phyloP scores from a whole-genome alignment of 1,284 basidiomycete genomes.

The Pseudomicrostroma phylloplanum region DNA sequence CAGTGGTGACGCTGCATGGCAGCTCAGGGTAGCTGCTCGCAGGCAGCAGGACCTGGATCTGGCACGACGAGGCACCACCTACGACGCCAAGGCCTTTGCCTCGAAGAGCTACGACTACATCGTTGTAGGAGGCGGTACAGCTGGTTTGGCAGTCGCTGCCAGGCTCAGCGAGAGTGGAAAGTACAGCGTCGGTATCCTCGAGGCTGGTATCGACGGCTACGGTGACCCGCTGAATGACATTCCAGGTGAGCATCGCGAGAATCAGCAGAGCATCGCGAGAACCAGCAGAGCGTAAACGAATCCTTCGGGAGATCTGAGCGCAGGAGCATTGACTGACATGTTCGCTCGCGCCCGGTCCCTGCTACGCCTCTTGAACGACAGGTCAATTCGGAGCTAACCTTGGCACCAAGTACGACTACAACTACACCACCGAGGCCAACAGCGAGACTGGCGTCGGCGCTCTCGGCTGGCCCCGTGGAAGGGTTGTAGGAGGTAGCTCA shows the following conservation, averaged over 20 bases:
- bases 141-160: constrained; percentile 33
- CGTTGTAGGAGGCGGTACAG: constrained; percentile 37
- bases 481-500: constrained; percentile 47
- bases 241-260: constrained; percentile 11
- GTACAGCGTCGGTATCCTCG: constrained; percentile 41
- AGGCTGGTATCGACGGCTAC: constrained; percentile 33
- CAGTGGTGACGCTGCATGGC: background rate
- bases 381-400: constrained; percentile 37
- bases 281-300: no score
- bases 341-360: background rate
- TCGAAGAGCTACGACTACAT: constrained; percentile 45
- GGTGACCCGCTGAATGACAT: constrained; percentile 32
- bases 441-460: constrained; percentile 23
- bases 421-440: constrained; percentile 28
- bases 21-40: background rate
- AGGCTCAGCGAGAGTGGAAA: constrained; percentile 36
- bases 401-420: constrained; percentile 36
- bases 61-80: background rate
- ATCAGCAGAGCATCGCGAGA: background rate
- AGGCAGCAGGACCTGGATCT: background rate
- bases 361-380: background rate
- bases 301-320: constrained; percentile 1
- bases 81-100: background rate
- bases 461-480: constrained; percentile 40
- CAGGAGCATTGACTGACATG: background rate